phyloP scores from a whole-genome alignment of 805 yeast genomes.

The Hanseniaspora osmophila region DNA sequence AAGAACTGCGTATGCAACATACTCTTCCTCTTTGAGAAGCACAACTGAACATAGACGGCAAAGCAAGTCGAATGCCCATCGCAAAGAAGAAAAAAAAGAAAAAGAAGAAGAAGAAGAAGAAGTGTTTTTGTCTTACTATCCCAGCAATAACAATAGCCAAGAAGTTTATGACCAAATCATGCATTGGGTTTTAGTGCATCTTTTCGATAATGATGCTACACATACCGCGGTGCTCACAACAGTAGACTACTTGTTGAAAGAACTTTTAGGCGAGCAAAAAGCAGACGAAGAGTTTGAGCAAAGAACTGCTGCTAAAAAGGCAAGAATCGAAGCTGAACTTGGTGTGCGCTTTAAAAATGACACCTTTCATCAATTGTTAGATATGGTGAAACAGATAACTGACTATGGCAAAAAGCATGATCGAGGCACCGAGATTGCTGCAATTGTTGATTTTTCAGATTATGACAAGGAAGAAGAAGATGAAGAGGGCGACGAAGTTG shows the following conservation, averaged over 20 bases:
- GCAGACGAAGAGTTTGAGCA: background rate
- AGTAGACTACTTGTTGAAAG: background rate
- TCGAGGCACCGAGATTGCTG: conserved; percentile 27
- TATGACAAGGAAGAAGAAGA: conserved; percentile 18
- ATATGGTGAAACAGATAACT: conserved; percentile 32
- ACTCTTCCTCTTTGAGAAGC: background rate
- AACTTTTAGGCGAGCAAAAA: background rate
- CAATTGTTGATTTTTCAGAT: conserved; percentile 33
- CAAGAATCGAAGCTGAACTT: conserved; percentile 28
- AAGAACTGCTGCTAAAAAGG: conserved; percentile 39
- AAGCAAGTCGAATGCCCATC: conserved; percentile 6
- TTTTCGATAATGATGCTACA: conserved; percentile 57
- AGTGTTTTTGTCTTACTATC: conserved; percentile 38
- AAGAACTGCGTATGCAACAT: background rate
- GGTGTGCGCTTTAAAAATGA: background rate
- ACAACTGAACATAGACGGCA: conserved; percentile 6
- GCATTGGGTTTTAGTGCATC: conserved; percentile 36
- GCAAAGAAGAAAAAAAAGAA: background rate
- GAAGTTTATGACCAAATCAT: conserved; percentile 42
- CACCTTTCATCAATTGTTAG: conserved; percentile 31
- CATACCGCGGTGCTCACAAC: conserved; percentile 41
- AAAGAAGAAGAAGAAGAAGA: no score
- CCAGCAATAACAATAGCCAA: conserved; percentile 40
- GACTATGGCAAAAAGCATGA: conserved; percentile 28
- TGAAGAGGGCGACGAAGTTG: no score